Percentiles rank a stretch among this genome's conserved stretches.
phyloP scores from a whole-genome alignment of 257 asterid species.

The Cruciata laevipes region DNA sequence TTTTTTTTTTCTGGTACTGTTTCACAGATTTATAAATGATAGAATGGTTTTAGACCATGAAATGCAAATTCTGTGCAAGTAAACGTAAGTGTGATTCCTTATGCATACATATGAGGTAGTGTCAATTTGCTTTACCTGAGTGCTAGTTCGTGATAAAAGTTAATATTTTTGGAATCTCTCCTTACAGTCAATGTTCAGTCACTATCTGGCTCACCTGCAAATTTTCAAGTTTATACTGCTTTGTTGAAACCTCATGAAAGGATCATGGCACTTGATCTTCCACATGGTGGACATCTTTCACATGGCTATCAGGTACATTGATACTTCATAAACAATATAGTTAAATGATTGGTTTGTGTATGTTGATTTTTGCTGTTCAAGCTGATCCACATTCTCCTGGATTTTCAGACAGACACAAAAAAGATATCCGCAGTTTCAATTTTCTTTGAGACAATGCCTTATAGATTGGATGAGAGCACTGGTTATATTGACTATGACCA shows the following conservation, averaged over 20 bases:
- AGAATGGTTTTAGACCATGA: background rate
- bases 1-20: too few relatives aligned
- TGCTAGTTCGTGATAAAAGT: background rate
- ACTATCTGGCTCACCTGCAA: constrained; percentile 92
- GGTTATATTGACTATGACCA: constrained; percentile 95
- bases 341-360: background rate
- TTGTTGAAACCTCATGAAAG: constrained; percentile 90
- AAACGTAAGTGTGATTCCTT: background rate
- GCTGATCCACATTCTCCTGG: background rate
- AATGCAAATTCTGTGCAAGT: background rate
- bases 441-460: constrained; percentile 97
- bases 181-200: constrained; percentile 87
- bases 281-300: constrained; percentile 97
- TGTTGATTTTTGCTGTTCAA: background rate
- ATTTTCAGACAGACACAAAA: constrained; percentile 89
- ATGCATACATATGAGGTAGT: background rate
- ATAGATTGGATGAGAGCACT: constrained; percentile 85
- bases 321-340: constrained; percentile 11
- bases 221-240: constrained; percentile 95
- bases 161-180: background rate
- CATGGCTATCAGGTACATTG: constrained; percentile 93
- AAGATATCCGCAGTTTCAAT: constrained; percentile 92
- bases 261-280: constrained; percentile 99
- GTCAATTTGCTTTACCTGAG: background rate
- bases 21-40: background rate